Conservation (phyloP, 2,329 filamentous ascomycete species). For the Ophiosphaerella korrae region DNA sequence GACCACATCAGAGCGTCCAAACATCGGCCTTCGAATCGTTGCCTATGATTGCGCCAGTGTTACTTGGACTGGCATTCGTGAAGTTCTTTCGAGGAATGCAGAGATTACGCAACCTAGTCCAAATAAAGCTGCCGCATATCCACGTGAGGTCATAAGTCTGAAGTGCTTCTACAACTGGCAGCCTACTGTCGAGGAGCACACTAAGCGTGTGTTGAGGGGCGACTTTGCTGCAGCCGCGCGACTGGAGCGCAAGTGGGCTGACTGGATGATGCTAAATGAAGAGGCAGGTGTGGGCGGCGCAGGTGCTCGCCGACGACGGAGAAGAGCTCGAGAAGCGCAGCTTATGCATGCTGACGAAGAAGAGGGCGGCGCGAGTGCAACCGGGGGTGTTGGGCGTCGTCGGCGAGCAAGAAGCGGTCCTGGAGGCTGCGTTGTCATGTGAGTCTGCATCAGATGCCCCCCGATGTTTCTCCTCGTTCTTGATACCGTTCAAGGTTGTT, state of each 20-base stretch:
- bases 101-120: conserved; percentile 64
- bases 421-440: conserved; percentile 56
- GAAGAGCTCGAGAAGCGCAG: conserved; percentile 81
- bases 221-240: conserved; percentile 75
- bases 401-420: conserved; percentile 55
- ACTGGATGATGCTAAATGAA: conserved; percentile 91
- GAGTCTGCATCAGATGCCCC: conserved; percentile 16
- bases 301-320: conserved; percentile 70
- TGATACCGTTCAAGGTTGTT: too few species aligned
- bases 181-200: conserved; percentile 92
- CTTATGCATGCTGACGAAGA: conserved; percentile 81
- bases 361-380: conserved; percentile 57
- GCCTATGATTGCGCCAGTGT: conserved; percentile 92
- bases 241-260: conserved; percentile 90
- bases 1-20: conserved; percentile 37
- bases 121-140: conserved; percentile 59
- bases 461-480: too few species aligned
- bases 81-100: conserved; percentile 84
- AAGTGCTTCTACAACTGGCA: conserved; percentile 98
- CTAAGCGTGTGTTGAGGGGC: conserved; percentile 78
- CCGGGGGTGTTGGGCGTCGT: conserved; percentile 49
- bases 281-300: conserved; percentile 73
- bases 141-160: conserved; percentile 78
- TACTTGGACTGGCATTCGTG: conserved; percentile 88
- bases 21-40: conserved; percentile 72